These are phyloP conservation scores for Trichoderma aggressivum DNA, from an alignment of 2,329 filamentous ascomycete genomes.

Conservation along the genomic window DNA sequence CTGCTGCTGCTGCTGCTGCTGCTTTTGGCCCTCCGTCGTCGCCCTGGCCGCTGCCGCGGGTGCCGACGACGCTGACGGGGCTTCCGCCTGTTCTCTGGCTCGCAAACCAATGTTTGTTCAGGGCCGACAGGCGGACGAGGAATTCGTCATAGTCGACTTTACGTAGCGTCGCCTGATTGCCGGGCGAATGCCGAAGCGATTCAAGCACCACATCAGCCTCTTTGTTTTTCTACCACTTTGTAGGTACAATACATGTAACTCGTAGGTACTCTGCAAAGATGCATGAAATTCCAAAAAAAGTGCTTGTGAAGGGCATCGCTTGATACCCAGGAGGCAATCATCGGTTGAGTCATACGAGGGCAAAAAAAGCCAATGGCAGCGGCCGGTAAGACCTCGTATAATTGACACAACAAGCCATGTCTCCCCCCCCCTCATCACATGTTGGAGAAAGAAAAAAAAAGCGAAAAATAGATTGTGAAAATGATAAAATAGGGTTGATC, in stretches of 20 bases:
- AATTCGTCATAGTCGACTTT: slow-evolving; percentile 28
- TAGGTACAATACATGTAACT: background rate
- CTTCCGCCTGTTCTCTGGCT: background rate
- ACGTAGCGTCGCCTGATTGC: slow-evolving; percentile 25
- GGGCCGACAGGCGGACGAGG: slow-evolving; percentile 17
- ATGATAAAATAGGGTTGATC: background rate
- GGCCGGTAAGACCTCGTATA: background rate
- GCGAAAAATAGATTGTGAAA: background rate
- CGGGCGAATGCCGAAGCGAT: background rate
- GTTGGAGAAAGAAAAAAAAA: too few relatives aligned
- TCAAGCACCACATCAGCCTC: background rate
- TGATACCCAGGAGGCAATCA: background rate
- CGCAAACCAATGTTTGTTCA: slow-evolving; percentile 24
- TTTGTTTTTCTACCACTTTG: background rate
- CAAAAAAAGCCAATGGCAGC: background rate
- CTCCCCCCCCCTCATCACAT: background rate
- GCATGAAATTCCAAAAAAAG: background rate
- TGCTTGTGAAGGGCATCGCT: background rate
- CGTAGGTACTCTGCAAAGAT: background rate
- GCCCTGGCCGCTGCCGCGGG: slow-evolving; percentile 2
- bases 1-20: background rate
- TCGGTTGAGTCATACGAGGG: background rate
- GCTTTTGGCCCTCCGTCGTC: background rate
- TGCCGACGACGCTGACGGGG: background rate
- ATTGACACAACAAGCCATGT: background rate